Percentiles rank a stretch among this genome's conserved stretches.
Evolutionary conservation across 2,329 filamentous ascomycete genomes (phyloP).

Genomic region (Penicillium sp.): DNA sequence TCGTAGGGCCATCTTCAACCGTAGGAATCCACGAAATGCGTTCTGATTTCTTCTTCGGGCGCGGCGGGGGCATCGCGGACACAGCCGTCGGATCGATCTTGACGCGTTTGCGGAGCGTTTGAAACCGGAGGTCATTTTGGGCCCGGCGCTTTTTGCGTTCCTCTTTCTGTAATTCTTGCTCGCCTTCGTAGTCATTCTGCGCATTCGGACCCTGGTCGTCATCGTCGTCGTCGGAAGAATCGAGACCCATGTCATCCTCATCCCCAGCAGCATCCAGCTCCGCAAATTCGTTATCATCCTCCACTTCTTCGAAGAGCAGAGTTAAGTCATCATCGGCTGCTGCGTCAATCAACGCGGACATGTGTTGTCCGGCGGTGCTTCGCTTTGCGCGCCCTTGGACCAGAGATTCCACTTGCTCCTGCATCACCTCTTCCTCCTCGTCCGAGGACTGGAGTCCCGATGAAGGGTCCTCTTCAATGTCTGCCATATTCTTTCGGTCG

Average conservation of each 20-base stretch:
- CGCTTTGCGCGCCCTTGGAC: conserved; percentile 58
- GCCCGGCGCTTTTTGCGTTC: conserved; percentile 78
- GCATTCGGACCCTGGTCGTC: conserved; percentile 61
- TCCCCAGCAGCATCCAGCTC: conserved; percentile 43
- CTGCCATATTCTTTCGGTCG: conserved; percentile 10
- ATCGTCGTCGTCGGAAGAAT: conserved; percentile 77
- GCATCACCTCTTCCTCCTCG: conserved; percentile 16
- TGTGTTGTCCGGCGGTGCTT: conserved; percentile 76
- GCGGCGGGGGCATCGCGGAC: conserved; percentile 34
- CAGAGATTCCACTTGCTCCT: conserved; percentile 28
- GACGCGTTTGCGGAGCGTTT: conserved; percentile 61
- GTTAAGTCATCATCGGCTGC: conserved; percentile 62
- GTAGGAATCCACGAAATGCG: conserved; percentile 64
- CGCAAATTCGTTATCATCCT: conserved; percentile 46
- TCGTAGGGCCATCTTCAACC: conserved; percentile 54
- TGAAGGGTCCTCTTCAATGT: conserved; percentile 26
- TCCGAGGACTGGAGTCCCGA: conserved; percentile 24
- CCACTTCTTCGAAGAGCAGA: conserved; percentile 62
- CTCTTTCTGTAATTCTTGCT: conserved; percentile 75
- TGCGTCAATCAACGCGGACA: conserved; percentile 69
- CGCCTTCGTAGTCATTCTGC: conserved; percentile 66
- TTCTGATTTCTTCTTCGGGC: conserved; percentile 64
- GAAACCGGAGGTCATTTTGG: conserved; percentile 61
- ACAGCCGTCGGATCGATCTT: conserved; percentile 57
- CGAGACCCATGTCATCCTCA: conserved; percentile 73